Conservation (phyloP, 305 asterid species). For the Lippia alba region DNA sequence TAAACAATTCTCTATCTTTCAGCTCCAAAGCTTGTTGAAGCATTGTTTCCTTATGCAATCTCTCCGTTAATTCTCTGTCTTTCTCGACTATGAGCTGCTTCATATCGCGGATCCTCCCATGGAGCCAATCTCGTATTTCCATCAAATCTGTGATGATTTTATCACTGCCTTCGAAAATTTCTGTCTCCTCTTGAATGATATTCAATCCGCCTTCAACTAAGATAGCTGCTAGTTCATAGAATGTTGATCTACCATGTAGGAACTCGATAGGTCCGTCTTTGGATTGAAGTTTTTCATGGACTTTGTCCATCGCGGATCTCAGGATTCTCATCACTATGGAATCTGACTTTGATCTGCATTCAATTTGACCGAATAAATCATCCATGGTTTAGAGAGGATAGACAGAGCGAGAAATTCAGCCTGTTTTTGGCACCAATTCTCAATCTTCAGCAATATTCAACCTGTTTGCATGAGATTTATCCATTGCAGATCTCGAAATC, state of each 20-base stretch:
- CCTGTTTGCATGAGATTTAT: conserved; percentile 5
- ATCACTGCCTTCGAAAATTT: conserved; percentile 51
- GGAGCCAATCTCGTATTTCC: conserved; percentile 70
- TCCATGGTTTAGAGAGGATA: conserved; percentile 48
- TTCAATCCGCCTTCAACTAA: conserved; percentile 69
- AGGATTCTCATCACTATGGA: conserved; percentile 68
- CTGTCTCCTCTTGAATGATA: conserved; percentile 65
- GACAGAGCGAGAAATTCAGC: background rate
- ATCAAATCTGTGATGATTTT: conserved; percentile 61
- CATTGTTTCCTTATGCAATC: conserved; percentile 56
- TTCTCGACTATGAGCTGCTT: conserved; percentile 59
- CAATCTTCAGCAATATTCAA: conserved; percentile 4
- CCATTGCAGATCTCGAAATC: conserved; percentile 5
- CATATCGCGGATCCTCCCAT: conserved; percentile 63
- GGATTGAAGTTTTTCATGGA: conserved; percentile 73
- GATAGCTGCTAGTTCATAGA: conserved; percentile 74
- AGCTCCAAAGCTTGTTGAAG: conserved; percentile 54
- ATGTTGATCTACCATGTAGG: conserved; percentile 66
- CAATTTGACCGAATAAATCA: conserved; percentile 58
- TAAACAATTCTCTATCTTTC: conserved; percentile 54
- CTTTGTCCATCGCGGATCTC: conserved; percentile 82
- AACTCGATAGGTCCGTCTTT: conserved; percentile 72
- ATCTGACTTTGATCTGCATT: conserved; percentile 63
- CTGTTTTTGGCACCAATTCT: conserved; percentile 19
- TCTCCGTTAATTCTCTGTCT: conserved; percentile 61